phyloP scores from a whole-genome alignment of 23 red algal genomes.

The Gracilaria domingensis region DNA sequence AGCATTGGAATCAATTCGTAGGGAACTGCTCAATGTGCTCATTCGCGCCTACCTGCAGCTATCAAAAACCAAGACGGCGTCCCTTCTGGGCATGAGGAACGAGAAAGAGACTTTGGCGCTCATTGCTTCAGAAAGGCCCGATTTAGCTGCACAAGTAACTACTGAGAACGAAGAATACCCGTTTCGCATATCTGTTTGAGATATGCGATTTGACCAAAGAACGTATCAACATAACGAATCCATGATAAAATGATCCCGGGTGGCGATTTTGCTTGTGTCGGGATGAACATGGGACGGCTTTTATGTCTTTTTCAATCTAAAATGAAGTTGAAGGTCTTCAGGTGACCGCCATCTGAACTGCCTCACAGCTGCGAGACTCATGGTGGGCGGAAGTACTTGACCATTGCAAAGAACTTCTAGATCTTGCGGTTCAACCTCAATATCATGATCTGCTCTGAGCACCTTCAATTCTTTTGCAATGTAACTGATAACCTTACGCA shows the following conservation, averaged over 20 bases:
- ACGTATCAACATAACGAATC: not conserved
- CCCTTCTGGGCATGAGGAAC: constrained; percentile 24
- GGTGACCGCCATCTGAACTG: constrained; percentile 90
- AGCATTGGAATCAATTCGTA: constrained; percentile 24
- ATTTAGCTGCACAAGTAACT: constrained; percentile 6
- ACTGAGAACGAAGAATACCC: constrained; percentile 22
- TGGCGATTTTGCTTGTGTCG: not conserved
- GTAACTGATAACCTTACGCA: constrained; percentile 85
- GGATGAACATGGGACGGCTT: not conserved
- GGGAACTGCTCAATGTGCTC: constrained; percentile 10
- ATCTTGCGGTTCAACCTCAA: constrained; percentile 50
- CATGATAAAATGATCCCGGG: not conserved
- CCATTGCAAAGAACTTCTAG: constrained; percentile 94
- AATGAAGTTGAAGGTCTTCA: constrained; percentile 87
- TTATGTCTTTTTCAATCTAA: constrained; percentile 66
- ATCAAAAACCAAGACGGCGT: constrained; percentile 10
- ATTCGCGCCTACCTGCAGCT: constrained; percentile 43
- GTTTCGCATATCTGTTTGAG: constrained; percentile 23
- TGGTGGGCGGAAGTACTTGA: constrained; percentile 73
- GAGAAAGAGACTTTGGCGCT: constrained; percentile 35
- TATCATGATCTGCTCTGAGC: constrained; percentile 19
- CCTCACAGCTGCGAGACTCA: constrained; percentile 88
- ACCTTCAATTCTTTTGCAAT: constrained; percentile 82
- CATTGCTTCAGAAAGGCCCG: constrained; percentile 49
- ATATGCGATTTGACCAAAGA: not conserved